These are phyloP conservation scores for Alternaria alternata DNA, from an alignment of 2,329 filamentous ascomycete genomes.

Conservation along the genomic window DNA sequence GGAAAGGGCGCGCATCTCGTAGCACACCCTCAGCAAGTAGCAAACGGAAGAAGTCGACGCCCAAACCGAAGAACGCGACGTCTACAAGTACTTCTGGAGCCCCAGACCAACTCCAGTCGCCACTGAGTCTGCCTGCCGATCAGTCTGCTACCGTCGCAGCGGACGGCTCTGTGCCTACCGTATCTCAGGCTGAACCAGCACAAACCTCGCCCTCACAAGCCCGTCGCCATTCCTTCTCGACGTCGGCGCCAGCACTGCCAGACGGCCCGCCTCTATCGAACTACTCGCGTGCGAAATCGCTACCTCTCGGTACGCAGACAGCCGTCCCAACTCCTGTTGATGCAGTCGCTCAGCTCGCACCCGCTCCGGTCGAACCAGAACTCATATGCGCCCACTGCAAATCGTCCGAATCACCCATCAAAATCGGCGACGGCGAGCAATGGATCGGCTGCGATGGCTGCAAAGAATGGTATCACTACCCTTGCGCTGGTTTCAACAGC, in stretches of 20 bases:
- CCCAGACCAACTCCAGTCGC: slow-evolving; percentile 45
- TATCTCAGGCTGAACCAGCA: slow-evolving; percentile 16
- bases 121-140: slow-evolving; percentile 44
- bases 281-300: slow-evolving; percentile 39
- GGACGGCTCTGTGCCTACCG: slow-evolving; percentile 11
- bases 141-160: slow-evolving; percentile 18
- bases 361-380: slow-evolving; percentile 41
- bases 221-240: slow-evolving; percentile 46
- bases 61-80: slow-evolving; percentile 42
- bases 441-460: slow-evolving; percentile 76
- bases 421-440: slow-evolving; percentile 63
- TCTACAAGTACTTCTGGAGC: slow-evolving; percentile 24
- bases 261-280: slow-evolving; percentile 8
- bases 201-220: slow-evolving; percentile 15
- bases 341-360: slow-evolving; percentile 15
- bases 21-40: slow-evolving; percentile 40
- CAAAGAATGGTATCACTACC: slow-evolving; percentile 73
- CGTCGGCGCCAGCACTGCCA: slow-evolving; percentile 14
- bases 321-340: slow-evolving; percentile 20
- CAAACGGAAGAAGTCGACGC: slow-evolving; percentile 52
- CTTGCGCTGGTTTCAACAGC: slow-evolving; percentile 71
- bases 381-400: slow-evolving; percentile 66
- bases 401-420: slow-evolving; percentile 61
- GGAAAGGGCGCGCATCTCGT: slow-evolving; percentile 54
- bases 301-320: slow-evolving; percentile 38